phyloP scores from a whole-genome alignment of 129 eudicot genomes.

The Arctium minus region DNA sequence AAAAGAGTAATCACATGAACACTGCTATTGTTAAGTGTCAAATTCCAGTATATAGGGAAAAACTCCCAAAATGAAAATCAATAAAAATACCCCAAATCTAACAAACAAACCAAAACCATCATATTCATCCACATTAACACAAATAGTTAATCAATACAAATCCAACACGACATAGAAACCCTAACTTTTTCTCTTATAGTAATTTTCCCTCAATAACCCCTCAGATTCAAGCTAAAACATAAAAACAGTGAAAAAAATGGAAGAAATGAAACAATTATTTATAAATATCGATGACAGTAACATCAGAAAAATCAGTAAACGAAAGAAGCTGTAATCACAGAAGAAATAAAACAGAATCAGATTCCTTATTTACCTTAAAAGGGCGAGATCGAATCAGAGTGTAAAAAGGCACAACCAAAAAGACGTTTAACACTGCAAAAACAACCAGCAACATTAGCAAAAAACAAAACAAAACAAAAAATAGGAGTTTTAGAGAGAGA shows the following conservation, averaged over 20 bases:
- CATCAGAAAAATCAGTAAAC: background rate
- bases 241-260: background rate
- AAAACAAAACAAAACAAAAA: background rate
- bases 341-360: conserved; percentile 34
- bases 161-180: background rate
- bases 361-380: conserved; percentile 38
- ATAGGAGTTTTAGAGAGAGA: background rate
- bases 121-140: conserved; percentile 8
- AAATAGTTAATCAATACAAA: conserved; percentile 4
- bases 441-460: background rate
- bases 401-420: conserved; percentile 24
- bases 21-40: conserved; percentile 15
- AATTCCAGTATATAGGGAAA: conserved; percentile 20
- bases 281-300: background rate
- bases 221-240: background rate
- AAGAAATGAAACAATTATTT: background rate
- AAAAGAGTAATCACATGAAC: conserved; percentile 29
- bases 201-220: conserved; percentile 11
- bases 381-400: conserved; percentile 44
- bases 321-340: conserved; percentile 23
- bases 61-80: background rate
- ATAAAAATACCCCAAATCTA: conserved; percentile 49
- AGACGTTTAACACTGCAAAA: conserved; percentile 12
- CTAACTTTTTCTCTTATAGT: background rate
- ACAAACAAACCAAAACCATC: conserved; percentile 24